Conservation (phyloP, 768 basidiomycete genomes). For the Heimioporus sp. region DNA sequence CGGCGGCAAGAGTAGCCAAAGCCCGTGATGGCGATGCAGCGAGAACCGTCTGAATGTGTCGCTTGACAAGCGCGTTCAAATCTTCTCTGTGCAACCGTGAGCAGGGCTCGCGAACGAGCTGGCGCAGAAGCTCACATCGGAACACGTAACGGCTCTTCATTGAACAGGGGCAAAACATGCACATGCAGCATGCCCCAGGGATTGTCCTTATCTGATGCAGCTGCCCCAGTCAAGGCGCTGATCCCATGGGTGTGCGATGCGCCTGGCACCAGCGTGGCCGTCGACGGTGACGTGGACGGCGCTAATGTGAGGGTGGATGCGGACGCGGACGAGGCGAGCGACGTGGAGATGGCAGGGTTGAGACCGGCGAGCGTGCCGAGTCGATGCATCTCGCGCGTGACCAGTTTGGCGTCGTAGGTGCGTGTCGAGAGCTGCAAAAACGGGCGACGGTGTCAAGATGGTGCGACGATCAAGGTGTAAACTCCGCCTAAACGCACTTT, state of each 20-base stretch:
- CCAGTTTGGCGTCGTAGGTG: conserved; percentile 77
- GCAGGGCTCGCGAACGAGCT: not conserved
- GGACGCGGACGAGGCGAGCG: conserved; percentile 42
- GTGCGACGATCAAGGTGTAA: conserved; percentile 3
- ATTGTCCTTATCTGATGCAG: conserved; percentile 49
- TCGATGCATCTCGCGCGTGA: conserved; percentile 83
- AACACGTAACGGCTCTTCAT: conserved; percentile 80
- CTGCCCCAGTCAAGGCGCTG: conserved; percentile 12
- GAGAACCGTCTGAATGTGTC: conserved; percentile 73
- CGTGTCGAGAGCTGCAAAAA: conserved; percentile 59
- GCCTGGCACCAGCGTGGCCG: conserved; percentile 28
- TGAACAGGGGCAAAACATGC: conserved; percentile 88
- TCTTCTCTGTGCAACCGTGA: conserved; percentile 63
- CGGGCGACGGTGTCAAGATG: conserved; percentile 8
- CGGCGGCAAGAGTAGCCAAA: conserved; percentile 68
- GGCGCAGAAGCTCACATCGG: conserved; percentile 60
- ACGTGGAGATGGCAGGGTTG: conserved; percentile 41
- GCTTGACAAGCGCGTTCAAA: conserved; percentile 76
- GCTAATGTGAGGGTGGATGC: conserved; percentile 43
- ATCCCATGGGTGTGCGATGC: conserved; percentile 33
- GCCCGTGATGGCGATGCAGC: conserved; percentile 74
- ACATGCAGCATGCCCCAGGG: conserved; percentile 87
- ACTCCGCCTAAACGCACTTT: conserved; percentile 31
- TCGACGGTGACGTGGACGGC: conserved; percentile 40
- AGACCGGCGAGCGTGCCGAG: conserved; percentile 62